phyloP scores from a whole-genome alignment of 2,329 filamentous ascomycete genomes.

The Calonectria henricotiae region DNA sequence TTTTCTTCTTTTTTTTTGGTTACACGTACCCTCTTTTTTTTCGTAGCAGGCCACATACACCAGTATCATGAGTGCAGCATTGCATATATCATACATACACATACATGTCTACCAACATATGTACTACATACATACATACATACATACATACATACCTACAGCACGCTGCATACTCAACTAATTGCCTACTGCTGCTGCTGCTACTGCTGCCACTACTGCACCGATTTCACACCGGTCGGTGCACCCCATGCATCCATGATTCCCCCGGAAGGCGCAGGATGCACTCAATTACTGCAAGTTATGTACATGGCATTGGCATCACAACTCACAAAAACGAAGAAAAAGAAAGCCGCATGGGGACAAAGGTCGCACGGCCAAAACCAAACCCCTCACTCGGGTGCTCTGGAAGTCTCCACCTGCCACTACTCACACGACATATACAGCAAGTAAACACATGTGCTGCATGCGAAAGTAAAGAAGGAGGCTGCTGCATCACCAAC shows the following conservation, averaged over 20 bases:
- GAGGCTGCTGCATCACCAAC: neutral
- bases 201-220: neutral
- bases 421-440: slow-evolving; percentile 18
- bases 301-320: slow-evolving; percentile 13
- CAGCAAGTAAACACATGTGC: slow-evolving; percentile 17
- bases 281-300: neutral
- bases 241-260: slow-evolving; percentile 2
- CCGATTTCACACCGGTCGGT: slow-evolving; percentile 10
- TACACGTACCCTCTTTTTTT: slow-evolving; percentile 11
- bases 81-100: slow-evolving; percentile 12
- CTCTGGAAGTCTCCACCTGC: slow-evolving; percentile 11
- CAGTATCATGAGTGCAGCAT: neutral
- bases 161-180: neutral
- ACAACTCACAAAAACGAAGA: slow-evolving; percentile 10
- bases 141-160: neutral
- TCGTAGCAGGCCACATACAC: slow-evolving; percentile 1
- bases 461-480: slow-evolving; percentile 20
- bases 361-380: too few species aligned
- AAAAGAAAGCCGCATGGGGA: too few species aligned
- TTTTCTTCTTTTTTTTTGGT: neutral
- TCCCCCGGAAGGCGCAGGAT: neutral
- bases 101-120: neutral
- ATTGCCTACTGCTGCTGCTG: neutral
- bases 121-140: neutral
- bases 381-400: slow-evolving; percentile 8